Base-by-base conservation (phyloP, 2,329 filamentous ascomycete species). In the Cladosporium oxysporum region DNA sequence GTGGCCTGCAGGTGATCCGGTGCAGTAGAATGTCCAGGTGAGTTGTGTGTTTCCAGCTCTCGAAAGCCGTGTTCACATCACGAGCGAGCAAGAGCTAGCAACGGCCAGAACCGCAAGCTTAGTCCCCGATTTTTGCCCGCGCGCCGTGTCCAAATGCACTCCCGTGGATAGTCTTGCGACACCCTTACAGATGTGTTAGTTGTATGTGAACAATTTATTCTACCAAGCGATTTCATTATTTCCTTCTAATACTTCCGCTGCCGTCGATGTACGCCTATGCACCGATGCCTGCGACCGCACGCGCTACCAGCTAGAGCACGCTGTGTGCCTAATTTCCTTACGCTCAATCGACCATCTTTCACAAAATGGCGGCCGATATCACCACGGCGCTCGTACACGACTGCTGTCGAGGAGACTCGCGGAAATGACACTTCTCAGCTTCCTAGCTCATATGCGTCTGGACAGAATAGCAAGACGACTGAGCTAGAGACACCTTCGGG, bases 221-320 rank as follows among this genome's bases (percentile, higher is more conserved):
- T 21, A 10, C 21, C 29, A 26, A 41, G 29, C 62, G 28, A 50
- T 37, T 23, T 49, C 29, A 12, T 52, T 21, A 28, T 64, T 50
- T 59, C 26, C 8, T 37, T 59, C n/a, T 7, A n/a, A 41, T 26
- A 59, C 41, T 47, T 37, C 18, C 50, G 65, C 61, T 66, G 69
- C 69, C 67, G 67, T 68, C 68, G 65, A 77, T 77, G 76, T 69
- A 66, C 72, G 74, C 75, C 72, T 75, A 78, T 78, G 76, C 75
- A 73, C 72, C 72, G 66, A 78, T 78, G 76, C 63, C 62, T 65
- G 55, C 41, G 33, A 28, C 55, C 62, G 55, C 62, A 53, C 55
- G 41, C 62, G 62, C 62, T 65, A 53, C 57, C 62, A 59, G 62
- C 62, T 65, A 65, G 62, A 58, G 55, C 57, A 59, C 62, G 62